These are phyloP conservation scores for Colletotrichum aenigma DNA, from an alignment of 2,329 filamentous ascomycete species.

Conservation along the genomic window DNA sequence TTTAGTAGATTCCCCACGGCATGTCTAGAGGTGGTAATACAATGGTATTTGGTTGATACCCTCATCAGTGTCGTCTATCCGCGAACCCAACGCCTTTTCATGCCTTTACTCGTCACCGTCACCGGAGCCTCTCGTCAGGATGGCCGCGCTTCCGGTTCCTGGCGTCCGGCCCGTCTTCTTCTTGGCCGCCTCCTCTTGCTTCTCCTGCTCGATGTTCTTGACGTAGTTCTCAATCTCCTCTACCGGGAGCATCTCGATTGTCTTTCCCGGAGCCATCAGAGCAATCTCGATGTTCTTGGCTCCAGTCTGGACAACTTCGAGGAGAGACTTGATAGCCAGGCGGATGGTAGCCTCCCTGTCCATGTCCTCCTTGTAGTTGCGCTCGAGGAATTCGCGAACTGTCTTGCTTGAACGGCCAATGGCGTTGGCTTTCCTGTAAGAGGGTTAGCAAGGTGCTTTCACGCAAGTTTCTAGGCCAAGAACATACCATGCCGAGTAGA, in stretches of 20 bases:
- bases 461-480: background rate
- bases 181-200: conserved; percentile 97
- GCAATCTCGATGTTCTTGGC: conserved; percentile 99
- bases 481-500: conserved; percentile 92
- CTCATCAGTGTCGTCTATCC: conserved; percentile 18
- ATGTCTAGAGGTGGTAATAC: conserved; percentile 41
- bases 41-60: conserved; percentile 30
- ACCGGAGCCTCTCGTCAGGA: conserved; percentile 68
- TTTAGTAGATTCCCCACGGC: conserved; percentile 18
- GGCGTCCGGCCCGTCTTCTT: conserved; percentile 85
- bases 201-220: conserved; percentile 99
- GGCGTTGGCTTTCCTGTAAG: conserved; percentile 92
- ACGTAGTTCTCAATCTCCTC: conserved; percentile 98
- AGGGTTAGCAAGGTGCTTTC: background rate
- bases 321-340: conserved; percentile 94
- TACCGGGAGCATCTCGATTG: conserved; percentile 89
- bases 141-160: conserved; percentile 73
- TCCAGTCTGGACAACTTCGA: conserved; percentile 97
- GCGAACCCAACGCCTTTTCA: conserved; percentile 15
- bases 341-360: conserved; percentile 95
- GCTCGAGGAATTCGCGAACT: conserved; percentile 96
- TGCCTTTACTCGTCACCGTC: conserved; percentile 29
- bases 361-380: conserved; percentile 99
- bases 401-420: conserved; percentile 99
- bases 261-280: conserved; percentile 92